These are phyloP conservation scores for Penicillium fuscoglaucum DNA, from an alignment of 2,329 filamentous ascomycete genomes.

Conservation along the genomic window DNA sequence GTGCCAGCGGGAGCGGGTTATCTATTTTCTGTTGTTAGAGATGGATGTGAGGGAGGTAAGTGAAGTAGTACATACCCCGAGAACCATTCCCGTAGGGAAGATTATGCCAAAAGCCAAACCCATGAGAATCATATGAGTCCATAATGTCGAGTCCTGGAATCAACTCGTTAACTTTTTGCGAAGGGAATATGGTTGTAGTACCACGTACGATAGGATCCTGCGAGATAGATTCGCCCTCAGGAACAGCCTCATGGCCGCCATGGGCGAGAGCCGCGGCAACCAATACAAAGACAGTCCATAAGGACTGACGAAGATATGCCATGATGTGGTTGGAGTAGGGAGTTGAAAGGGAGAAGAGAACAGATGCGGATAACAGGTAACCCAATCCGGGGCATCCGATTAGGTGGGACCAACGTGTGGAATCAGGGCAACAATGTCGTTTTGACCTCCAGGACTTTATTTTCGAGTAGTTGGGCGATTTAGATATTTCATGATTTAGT, in stretches of 20 bases:
- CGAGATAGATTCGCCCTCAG: slow-evolving; percentile 69
- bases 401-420: slow-evolving; percentile 8
- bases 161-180: slow-evolving; percentile 3
- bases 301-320: slow-evolving; percentile 21
- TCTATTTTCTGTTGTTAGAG: slow-evolving; percentile 51
- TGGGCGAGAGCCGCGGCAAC: slow-evolving; percentile 45
- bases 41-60: neutral
- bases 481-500: neutral
- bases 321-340: slow-evolving; percentile 12
- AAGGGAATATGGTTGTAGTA: neutral
- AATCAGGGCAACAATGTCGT: neutral
- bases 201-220: slow-evolving; percentile 68
- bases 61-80: slow-evolving; percentile 64
- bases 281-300: slow-evolving; percentile 30
- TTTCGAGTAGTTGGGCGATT: neutral
- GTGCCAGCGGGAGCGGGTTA: slow-evolving; percentile 89
- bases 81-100: slow-evolving; percentile 92
- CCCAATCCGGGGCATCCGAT: slow-evolving; percentile 28
- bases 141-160: slow-evolving; percentile 73
- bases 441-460: neutral
- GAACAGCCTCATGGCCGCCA: slow-evolving; percentile 60
- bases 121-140: slow-evolving; percentile 91
- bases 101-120: slow-evolving; percentile 85
- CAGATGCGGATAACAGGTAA: slow-evolving; percentile 10
- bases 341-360: slow-evolving; percentile 13